Evolutionary conservation across 2,329 filamentous ascomycete species (phyloP).

Genomic region (Ascochyta koolunga): DNA sequence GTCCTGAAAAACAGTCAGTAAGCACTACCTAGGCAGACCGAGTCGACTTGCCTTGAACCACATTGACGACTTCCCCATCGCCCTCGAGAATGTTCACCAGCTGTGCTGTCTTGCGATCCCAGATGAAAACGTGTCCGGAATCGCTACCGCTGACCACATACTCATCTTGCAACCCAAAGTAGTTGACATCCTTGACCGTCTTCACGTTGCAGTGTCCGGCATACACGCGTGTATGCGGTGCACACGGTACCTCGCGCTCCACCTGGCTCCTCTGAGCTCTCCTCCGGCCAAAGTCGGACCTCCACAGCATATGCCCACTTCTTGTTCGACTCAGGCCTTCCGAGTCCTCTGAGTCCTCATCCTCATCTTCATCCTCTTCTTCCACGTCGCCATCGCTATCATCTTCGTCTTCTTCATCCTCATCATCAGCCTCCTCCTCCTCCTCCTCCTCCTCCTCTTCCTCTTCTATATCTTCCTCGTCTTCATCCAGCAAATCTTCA

Average conservation of each 20-base stretch:
- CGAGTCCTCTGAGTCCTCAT: conserved; percentile 40
- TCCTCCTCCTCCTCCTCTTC: conserved; percentile 9
- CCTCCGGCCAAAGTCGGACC: conserved; percentile 57
- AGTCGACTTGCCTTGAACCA: conserved; percentile 61
- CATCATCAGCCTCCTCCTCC: conserved; percentile 33
- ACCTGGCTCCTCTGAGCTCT: conserved; percentile 56
- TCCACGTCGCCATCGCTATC: conserved; percentile 40
- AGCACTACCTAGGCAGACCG: not conserved
- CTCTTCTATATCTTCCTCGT: conserved; percentile 31
- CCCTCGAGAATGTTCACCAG: conserved; percentile 70
- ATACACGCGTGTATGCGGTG: conserved; percentile 63
- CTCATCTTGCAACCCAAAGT: conserved; percentile 69
- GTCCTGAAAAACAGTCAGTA: conserved; percentile 50
- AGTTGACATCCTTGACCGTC: conserved; percentile 74
- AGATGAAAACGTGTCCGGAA: conserved; percentile 71
- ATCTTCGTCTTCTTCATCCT: conserved; percentile 34
- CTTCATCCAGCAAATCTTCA: conserved; percentile 33
- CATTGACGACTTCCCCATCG: conserved; percentile 73
- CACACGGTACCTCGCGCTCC: conserved; percentile 61
- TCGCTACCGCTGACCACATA: conserved; percentile 72
- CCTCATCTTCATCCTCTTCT: conserved; percentile 41
- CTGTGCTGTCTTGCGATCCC: conserved; percentile 67
- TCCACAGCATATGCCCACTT: conserved; percentile 53
- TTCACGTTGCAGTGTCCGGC: conserved; percentile 70
- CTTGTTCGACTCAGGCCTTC: conserved; percentile 44